phyloP scores from a whole-genome alignment of 2,329 filamentous ascomycete genomes.

The Alternaria dauci region DNA sequence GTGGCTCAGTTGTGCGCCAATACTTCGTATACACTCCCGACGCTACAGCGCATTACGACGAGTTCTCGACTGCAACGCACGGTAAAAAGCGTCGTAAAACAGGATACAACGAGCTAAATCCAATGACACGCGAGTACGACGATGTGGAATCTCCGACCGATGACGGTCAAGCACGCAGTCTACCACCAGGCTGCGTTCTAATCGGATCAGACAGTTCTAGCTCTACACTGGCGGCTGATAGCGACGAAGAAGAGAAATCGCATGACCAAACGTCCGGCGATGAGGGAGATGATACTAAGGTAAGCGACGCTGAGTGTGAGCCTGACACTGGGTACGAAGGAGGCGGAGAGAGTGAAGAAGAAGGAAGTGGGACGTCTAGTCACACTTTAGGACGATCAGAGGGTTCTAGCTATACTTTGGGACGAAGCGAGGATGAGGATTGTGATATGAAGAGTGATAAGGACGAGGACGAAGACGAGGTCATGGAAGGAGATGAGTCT shows the following conservation, averaged over 20 bases:
- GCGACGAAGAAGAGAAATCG: rapidly evolving
- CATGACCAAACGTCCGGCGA: neutral
- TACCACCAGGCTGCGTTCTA: neutral
- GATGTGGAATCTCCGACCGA: neutral
- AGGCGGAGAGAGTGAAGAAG: neutral
- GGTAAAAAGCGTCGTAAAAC: neutral
- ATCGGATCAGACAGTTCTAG: neutral
- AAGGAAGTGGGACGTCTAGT: neutral
- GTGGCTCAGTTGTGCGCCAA: neutral
- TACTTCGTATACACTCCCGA: neutral
- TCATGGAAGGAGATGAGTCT: neutral
- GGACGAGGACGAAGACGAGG: neutral
- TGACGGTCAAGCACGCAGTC: neutral
- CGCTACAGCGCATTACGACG: neutral
- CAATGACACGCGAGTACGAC: neutral
- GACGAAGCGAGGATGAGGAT: neutral
- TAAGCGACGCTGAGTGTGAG: neutral
- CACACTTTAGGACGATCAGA: neutral
- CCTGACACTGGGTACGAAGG: neutral
- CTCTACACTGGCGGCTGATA: neutral
- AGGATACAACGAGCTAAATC: rapidly evolving
- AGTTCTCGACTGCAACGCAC: neutral
- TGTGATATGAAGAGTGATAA: neutral
- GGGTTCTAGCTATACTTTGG: neutral
- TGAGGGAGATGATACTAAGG: rapidly evolving